Base-by-base conservation (phyloP, 2,329 filamentous ascomycete genomes). In the Escovopsis sp. region DNA sequence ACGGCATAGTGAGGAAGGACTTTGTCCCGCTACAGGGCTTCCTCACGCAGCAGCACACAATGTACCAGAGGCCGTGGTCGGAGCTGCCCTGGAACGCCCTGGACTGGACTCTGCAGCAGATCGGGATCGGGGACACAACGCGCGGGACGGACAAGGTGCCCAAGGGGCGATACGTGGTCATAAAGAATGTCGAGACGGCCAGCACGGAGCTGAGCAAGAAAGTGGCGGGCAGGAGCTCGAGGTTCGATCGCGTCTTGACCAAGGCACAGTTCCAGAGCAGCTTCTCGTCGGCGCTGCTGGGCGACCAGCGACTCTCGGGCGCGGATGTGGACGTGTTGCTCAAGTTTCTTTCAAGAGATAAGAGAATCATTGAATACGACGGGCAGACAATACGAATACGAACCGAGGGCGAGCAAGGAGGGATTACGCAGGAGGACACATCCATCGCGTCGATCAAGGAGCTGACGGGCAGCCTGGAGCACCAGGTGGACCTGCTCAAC, bases 361-460 rank as follows among this genome's bases (percentile, higher is more conserved):
- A 77, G 54, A 66, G 64, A 6, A 51, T 70, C 34, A 63, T 78
- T 32, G 68, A 63, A 40, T 77, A 69, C 51, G 79, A 86, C 53
- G 75, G 73, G 4, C 63, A 77, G 49, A 85, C 79, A 0, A 72
- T 98, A 51, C 88, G 84, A 57, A 80, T 96, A 59, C 81, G 75
- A 52, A 61, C 62, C 0, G 57, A 71, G 0, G 65, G 68, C 3
- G 69, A 75, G 41, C 60, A 65, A 37, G 28, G 55, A 1, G 51
- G 53, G 0, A 80, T 96, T 49, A 84, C 83, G 1, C 67, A 79
- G 44, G 82, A 93, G 53, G 91, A 98, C 62, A 67, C 69, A 4
- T 82, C 85, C 1, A 85, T 95, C 48, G 87, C 87, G 1, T 82
- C 82, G 15, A 73, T 98, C 9, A 89, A 88, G 54, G 77, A 83